Percentiles rank a stretch among this genome's conserved stretches.
Conservation (phyloP, 1,284 basidiomycete species). For the Cerrena zonata region DNA sequence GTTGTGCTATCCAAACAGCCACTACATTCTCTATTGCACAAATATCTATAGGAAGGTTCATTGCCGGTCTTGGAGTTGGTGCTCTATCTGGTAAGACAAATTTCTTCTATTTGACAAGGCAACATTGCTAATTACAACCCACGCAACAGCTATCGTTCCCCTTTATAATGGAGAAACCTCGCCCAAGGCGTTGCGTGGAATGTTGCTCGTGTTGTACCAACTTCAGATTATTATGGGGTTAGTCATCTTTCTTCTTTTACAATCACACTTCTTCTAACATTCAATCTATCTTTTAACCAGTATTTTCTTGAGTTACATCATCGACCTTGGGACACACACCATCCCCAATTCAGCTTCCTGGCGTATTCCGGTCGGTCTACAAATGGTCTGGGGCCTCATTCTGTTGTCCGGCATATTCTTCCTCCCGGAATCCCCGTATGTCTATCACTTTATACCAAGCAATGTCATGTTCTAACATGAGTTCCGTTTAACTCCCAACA, state of each 20-base stretch:
- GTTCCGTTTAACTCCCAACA: constrained; percentile 20
- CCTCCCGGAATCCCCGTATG: constrained; percentile 76
- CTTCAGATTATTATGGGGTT: constrained; percentile 70
- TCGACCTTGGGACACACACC: constrained; percentile 66
- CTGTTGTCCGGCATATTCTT: constrained; percentile 67
- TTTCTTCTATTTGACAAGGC: neutral
- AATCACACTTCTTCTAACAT: too few relatives aligned
- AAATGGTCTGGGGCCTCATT: constrained; percentile 62
- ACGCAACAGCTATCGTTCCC: constrained; percentile 60
- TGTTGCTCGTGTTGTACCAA: constrained; percentile 71
- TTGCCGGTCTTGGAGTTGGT: constrained; percentile 74
- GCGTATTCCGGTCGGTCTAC: constrained; percentile 65
- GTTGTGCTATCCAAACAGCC: constrained; percentile 66
- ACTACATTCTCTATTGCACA: constrained; percentile 58
- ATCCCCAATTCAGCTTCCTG: constrained; percentile 60
- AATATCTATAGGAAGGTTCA: constrained; percentile 64
- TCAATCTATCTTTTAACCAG: constrained; percentile 29
- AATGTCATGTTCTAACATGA: neutral
- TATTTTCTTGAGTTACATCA: constrained; percentile 68
- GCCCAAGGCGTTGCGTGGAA: constrained; percentile 70
- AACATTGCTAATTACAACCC: neutral
- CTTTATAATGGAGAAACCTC: constrained; percentile 79
- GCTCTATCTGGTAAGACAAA: constrained; percentile 53
- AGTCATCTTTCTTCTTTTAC: constrained; percentile 13
- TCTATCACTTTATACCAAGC: constrained; percentile 13